Evolutionary conservation across 2,329 filamentous ascomycete species (phyloP), one percentile per base, ranked within the genome.

Genomic region (Fusarium sp.): DNA sequence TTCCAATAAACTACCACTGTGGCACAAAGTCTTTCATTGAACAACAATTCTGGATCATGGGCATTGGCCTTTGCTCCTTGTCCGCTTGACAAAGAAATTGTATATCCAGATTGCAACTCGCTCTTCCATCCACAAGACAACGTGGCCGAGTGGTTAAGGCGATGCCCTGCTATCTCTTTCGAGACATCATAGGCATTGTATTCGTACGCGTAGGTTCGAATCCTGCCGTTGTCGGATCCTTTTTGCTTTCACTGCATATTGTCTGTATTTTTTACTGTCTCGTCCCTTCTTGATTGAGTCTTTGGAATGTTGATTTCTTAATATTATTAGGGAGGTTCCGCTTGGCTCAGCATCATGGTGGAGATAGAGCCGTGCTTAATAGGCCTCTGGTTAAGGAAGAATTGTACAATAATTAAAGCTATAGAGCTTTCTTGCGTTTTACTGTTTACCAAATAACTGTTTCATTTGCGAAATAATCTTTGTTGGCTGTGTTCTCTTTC

Each of bases 131-230:
- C 23, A 4, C 10, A 20, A 54, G 51, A 54, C 51, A 54, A 54
- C 51, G 51, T 65, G 62, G 62, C 62, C 60, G 62, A 65, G 62
- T 65, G 62, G 62, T 65, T 65, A 65, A 65, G 62, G 62, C 62
- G 62, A 65, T 65, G 62, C 62, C 62, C 62, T 65, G 62, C 62
- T 65, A 65, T 65, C 60, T 60, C 44, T 40, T 20, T 9, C 8
- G 51, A n/a, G 60, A 60, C 13, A 65, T 46, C 62, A 60, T 47
- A 65, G 62, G 62, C 62, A 65, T 65, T 65, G 62, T 65, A 41
- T 65, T 65, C 62, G 62, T 41, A 65, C 62, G 62, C 62, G 62
- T 65, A 65, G 62, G 62, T 65, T 65, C 62, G 62, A 65, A 65
- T 65, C 62, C 62, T 65, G 62, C 62, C 47, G 62, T 49, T 65